Conservation (phyloP, 2,329 filamentous ascomycete species). For the Zymoseptoria pseudotritici region DNA sequence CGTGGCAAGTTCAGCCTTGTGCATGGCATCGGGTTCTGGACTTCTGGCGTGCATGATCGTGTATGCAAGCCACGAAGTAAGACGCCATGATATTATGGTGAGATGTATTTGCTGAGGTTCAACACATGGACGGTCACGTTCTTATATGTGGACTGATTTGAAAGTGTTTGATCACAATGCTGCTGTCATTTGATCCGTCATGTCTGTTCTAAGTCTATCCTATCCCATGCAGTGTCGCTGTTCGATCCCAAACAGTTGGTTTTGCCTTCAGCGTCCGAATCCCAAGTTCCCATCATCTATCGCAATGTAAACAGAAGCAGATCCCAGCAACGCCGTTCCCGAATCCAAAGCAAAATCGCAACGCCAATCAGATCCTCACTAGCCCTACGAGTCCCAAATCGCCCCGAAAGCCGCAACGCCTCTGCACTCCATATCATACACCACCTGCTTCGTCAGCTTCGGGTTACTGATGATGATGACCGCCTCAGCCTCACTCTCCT, state of each 20-base stretch:
- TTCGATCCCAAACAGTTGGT: not conserved
- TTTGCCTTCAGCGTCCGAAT: not conserved
- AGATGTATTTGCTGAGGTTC: no score
- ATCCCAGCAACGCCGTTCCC: not conserved
- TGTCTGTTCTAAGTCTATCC: not conserved
- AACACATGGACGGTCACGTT: not conserved
- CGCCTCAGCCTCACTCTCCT: conserved; percentile 51
- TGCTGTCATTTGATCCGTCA: not conserved
- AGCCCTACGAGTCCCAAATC: conserved; percentile 56
- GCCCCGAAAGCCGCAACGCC: conserved; percentile 64
- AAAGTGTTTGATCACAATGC: not conserved
- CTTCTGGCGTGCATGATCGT: not conserved
- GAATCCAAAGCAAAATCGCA: not conserved
- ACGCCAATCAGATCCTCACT: not conserved
- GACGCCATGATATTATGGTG: no score
- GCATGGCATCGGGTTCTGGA: no score
- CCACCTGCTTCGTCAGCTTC: conserved; percentile 58
- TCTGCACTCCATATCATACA: conserved; percentile 59
- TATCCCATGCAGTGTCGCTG: not conserved
- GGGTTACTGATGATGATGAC: conserved; percentile 69
- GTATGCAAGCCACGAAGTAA: not conserved
- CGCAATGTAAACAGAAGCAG: not conserved
- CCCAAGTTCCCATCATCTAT: not conserved
- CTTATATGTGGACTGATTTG: not conserved
- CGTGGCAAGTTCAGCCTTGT: not conserved